Conservation (phyloP, 75 land plant genomes). For the Picea sitchensis region DNA sequence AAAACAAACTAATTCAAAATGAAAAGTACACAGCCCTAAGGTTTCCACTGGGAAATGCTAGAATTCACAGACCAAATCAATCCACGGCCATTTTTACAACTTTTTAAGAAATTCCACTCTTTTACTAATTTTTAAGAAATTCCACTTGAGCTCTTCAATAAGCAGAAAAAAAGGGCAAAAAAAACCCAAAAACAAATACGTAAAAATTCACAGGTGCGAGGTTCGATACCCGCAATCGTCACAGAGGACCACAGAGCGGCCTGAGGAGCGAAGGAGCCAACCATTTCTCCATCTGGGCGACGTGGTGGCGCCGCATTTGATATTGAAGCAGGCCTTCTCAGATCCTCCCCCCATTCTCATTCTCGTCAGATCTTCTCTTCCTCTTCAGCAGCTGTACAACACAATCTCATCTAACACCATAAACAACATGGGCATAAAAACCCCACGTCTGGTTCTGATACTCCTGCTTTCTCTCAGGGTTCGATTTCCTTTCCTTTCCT, state of each 20-base stretch:
- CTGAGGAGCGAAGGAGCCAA: constrained; percentile 11
- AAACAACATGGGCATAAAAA: neutral
- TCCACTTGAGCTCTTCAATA: no score
- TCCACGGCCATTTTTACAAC: no score
- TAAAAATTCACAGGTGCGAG: neutral
- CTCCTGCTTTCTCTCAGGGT: neutral
- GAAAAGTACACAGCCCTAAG: no score
- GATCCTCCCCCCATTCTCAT: constrained; percentile 8
- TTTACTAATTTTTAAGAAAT: no score
- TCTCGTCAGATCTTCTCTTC: neutral
- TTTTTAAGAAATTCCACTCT: no score
- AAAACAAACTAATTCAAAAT: no score
- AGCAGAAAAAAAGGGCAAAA: no score
- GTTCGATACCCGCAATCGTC: constrained; percentile 14
- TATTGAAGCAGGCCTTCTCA: constrained; percentile 9
- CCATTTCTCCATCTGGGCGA: constrained; percentile 1
- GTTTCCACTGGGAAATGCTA: no score
- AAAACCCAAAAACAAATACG: no score
- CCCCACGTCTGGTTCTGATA: neutral
- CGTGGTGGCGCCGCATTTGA: constrained; percentile 1
- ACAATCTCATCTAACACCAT: neutral
- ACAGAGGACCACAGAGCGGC: constrained; percentile 9
- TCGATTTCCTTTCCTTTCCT: no score
- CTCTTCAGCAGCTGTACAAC: neutral
- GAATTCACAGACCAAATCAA: no score